A percentile compares a stretch with the other conserved stretches of the same genome.
These are phyloP conservation scores for Nepenthes gracilis DNA, from an alignment of 148 eudicot genomes.

Conservation along the genomic window DNA sequence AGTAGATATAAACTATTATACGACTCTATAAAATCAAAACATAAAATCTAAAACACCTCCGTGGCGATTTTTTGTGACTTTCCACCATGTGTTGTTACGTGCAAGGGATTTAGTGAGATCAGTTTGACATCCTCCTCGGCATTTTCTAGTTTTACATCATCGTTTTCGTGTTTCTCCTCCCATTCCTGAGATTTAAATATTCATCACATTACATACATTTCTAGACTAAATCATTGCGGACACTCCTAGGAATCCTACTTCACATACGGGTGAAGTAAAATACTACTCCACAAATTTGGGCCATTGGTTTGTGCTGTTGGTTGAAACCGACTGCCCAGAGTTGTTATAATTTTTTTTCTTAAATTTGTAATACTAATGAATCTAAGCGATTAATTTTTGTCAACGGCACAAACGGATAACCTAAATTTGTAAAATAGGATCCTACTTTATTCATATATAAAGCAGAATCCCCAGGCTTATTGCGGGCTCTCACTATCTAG, in stretches of 20 bases:
- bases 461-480: too few species aligned
- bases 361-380: too few species aligned
- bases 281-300: too few species aligned
- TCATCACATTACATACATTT: neutral
- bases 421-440: too few species aligned
- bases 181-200: constrained; percentile 3
- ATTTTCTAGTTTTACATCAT: constrained; percentile 7
- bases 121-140: constrained; percentile 22
- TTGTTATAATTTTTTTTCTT: too few species aligned
- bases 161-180: neutral
- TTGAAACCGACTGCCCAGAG: too few species aligned
- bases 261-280: too few species aligned
- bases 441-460: too few species aligned
- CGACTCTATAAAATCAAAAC: neutral
- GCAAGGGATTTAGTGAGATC: constrained; percentile 5
- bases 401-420: too few species aligned
- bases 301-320: too few species aligned
- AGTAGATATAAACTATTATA: neutral
- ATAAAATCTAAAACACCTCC: constrained; percentile 28
- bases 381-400: too few species aligned
- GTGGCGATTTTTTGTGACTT: constrained; percentile 38
- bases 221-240: neutral
- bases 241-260: neutral
- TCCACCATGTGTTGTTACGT: constrained; percentile 16
- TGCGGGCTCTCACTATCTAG: too few species aligned